A percentile compares a stretch with the other conserved stretches of the same genome.
phyloP scores from a whole-genome alignment of 768 basidiomycete species.

The Scleroderma citrinum region DNA sequence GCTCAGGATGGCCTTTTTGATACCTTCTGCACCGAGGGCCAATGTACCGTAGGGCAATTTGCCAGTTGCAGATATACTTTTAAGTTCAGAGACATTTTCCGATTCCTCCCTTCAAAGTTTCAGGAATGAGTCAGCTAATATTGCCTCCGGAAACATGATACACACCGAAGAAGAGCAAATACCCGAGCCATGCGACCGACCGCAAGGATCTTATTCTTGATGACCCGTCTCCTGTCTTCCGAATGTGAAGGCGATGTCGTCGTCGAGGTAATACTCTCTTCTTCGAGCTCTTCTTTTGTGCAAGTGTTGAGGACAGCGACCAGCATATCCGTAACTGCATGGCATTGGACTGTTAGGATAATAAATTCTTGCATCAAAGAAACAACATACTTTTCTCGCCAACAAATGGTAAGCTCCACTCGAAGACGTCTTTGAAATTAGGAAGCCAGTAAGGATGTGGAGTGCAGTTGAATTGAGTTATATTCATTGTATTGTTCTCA shows the following conservation, averaged over 20 bases:
- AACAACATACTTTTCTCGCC: slow-evolving; percentile 82
- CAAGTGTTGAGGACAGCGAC: slow-evolving; percentile 94
- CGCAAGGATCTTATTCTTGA: slow-evolving; percentile 71
- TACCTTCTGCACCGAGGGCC: slow-evolving; percentile 60
- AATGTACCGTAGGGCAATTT: slow-evolving; percentile 50
- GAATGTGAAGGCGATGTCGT: slow-evolving; percentile 14
- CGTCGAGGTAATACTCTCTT: slow-evolving; percentile 44
- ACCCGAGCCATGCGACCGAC: slow-evolving; percentile 65
- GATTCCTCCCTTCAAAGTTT: slow-evolving; percentile 43
- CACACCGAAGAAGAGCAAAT: slow-evolving; percentile 60
- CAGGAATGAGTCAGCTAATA: too few relatives aligned
- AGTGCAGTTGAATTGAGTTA: slow-evolving; percentile 75
- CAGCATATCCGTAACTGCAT: slow-evolving; percentile 92
- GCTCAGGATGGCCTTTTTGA: slow-evolving; percentile 63
- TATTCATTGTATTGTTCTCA: slow-evolving; percentile 93
- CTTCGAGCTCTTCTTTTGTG: slow-evolving; percentile 92
- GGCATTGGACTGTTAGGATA: neutral
- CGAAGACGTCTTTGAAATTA: slow-evolving; percentile 97
- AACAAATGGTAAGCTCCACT: slow-evolving; percentile 96
- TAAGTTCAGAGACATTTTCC: slow-evolving; percentile 70
- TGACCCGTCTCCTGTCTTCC: slow-evolving; percentile 42
- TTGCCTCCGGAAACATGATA: neutral
- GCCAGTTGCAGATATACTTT: slow-evolving; percentile 47
- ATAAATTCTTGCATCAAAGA: neutral
- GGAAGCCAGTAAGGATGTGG: slow-evolving; percentile 95